phyloP scores from a whole-genome alignment of 177 flowering plant genomes.

The Tripterygium wilfordii region DNA sequence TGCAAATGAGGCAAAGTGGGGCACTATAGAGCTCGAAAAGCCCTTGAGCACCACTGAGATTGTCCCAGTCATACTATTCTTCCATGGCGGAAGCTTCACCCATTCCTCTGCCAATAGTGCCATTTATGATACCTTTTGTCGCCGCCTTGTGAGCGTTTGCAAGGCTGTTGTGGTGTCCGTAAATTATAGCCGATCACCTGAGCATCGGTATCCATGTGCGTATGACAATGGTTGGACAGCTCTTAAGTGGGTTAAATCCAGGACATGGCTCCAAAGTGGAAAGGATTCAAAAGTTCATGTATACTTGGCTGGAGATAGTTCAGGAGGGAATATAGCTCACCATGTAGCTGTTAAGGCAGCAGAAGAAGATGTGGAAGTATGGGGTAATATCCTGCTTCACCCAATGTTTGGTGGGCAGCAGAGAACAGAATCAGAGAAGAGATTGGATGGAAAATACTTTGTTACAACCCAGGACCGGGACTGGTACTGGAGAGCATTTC shows the following conservation, averaged over 20 bases:
- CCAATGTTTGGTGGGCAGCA: constrained; percentile 53
- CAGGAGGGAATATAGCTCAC: constrained; percentile 58
- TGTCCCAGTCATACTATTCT: constrained; percentile 53
- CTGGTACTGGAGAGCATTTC: constrained; percentile 59
- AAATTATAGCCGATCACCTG: constrained; percentile 51
- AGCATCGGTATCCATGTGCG: constrained; percentile 48
- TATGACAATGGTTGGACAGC: constrained; percentile 62
- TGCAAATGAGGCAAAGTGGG: constrained; percentile 25
- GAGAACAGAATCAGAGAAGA: constrained; percentile 46
- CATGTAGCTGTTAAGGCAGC: constrained; percentile 48
- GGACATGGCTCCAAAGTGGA: constrained; percentile 51
- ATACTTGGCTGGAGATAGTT: constrained; percentile 54
- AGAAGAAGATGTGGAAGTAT: constrained; percentile 31
- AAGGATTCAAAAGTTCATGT: constrained; percentile 39
- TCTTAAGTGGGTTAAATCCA: constrained; percentile 48
- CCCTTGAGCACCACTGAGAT: constrained; percentile 40
- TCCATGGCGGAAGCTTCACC: constrained; percentile 67
- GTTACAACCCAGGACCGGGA: constrained; percentile 46
- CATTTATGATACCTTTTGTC: constrained; percentile 54
- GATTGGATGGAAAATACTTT: constrained; percentile 50
- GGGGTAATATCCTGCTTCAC: constrained; percentile 48
- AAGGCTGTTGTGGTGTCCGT: constrained; percentile 54
- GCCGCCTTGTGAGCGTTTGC: constrained; percentile 39
- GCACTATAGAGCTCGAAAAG: constrained; percentile 42
- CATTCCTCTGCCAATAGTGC: constrained; percentile 64